phyloP scores from a whole-genome alignment of 179 eudicot species.

The Spergularia azorica region DNA sequence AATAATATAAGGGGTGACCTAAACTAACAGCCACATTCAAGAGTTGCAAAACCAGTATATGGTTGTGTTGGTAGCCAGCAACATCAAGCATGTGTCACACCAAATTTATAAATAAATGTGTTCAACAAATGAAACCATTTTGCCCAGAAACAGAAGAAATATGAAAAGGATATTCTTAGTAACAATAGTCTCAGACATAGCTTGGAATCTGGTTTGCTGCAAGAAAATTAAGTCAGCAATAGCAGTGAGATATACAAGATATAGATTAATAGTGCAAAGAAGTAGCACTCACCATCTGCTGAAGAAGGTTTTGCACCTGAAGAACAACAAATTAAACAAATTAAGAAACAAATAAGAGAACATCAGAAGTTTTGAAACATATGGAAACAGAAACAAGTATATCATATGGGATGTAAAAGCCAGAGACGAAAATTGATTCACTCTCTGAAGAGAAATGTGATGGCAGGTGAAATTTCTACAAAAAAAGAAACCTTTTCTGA shows the following conservation, averaged over 20 bases:
- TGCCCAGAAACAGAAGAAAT: neutral
- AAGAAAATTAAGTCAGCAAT: constrained; percentile 22
- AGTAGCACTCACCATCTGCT: constrained; percentile 71
- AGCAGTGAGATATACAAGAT: neutral
- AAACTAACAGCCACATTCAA: neutral
- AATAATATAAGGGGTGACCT: neutral
- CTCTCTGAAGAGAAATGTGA: neutral
- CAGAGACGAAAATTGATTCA: neutral
- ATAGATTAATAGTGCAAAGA: neutral
- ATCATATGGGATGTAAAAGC: neutral
- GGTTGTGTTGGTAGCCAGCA: neutral
- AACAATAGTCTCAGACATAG: constrained; percentile 90
- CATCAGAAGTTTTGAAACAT: neutral
- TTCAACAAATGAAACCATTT: neutral
- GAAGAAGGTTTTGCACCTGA: constrained; percentile 96
- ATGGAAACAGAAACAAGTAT: neutral
- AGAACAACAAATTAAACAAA: neutral
- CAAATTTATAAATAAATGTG: too few species aligned
- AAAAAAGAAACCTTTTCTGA: too few species aligned
- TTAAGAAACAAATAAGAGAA: neutral
- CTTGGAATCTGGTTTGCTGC: constrained; percentile 96
- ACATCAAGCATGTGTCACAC: neutral
- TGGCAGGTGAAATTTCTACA: neutral
- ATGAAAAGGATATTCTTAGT: constrained; percentile 85
- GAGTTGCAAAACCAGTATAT: neutral